Conservation (phyloP, 768 basidiomycete species). For the Lactifluus pinguis region DNA sequence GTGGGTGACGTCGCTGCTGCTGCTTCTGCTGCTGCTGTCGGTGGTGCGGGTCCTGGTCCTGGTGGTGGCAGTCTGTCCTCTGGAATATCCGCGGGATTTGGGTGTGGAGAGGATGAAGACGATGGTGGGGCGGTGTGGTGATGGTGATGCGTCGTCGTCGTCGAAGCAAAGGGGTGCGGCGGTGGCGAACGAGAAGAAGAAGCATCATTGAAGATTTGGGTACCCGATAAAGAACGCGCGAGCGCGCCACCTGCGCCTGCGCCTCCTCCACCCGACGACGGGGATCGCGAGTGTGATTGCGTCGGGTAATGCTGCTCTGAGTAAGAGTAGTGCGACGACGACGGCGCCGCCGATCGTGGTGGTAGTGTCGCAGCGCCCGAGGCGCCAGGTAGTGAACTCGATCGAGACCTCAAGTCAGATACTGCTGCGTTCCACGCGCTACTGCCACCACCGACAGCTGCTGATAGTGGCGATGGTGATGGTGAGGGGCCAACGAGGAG, state of each 20-base stretch:
- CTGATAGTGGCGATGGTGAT: neutral
- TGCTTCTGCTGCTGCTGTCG: neutral
- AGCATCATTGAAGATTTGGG: neutral
- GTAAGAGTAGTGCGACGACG: too few relatives aligned
- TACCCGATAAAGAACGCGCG: slow-evolving; percentile 27
- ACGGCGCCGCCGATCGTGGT: too few relatives aligned
- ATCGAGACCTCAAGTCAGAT: neutral
- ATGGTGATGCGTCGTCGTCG: neutral
- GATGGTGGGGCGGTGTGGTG: neutral
- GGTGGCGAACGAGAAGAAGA: neutral
- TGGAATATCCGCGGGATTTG: neutral
- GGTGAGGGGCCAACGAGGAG: slow-evolving; percentile 26
- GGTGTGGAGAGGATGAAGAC: neutral
- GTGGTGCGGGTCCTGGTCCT: neutral
- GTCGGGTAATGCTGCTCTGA: slow-evolving; percentile 24
- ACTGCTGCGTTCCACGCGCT: neutral
- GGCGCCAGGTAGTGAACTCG: neutral
- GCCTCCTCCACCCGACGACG: neutral
- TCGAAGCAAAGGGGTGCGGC: neutral
- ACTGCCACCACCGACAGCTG: neutral
- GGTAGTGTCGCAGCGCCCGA: too few relatives aligned
- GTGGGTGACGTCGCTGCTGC: neutral
- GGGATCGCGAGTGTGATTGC: slow-evolving; percentile 21
- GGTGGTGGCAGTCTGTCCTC: slow-evolving; percentile 7
- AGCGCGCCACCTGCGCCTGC: slow-evolving; percentile 30